Percentiles rank a stretch among this genome's conserved stretches.
Evolutionary conservation across 2,329 filamentous ascomycete genomes (phyloP).

Genomic region (Zopfia rhizophila): DNA sequence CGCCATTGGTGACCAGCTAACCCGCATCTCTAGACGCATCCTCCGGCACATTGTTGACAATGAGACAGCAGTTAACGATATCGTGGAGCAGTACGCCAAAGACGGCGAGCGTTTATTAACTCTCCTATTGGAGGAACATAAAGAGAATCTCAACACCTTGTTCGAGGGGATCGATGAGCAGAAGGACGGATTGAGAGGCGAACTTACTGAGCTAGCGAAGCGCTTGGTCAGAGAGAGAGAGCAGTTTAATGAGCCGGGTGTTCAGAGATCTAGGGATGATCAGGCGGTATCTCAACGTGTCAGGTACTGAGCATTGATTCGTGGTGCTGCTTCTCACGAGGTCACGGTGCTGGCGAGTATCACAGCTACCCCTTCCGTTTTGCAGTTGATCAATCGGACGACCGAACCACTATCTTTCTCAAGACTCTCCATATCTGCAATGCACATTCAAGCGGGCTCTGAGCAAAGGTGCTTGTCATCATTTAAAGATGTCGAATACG

Average conservation of each 20-base stretch:
- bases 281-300: too few relatives aligned
- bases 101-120: constrained; percentile 58
- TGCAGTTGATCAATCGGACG: too few relatives aligned
- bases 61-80: constrained; percentile 56
- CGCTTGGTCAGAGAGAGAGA: constrained; percentile 20
- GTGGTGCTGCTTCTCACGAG: too few relatives aligned
- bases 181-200: constrained; percentile 31
- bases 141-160: constrained; percentile 45
- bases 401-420: too few relatives aligned
- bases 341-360: too few relatives aligned
- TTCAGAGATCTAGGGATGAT: too few relatives aligned
- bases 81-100: constrained; percentile 56
- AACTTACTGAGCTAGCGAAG: constrained; percentile 17
- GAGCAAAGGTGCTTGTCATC: too few relatives aligned
- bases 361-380: too few relatives aligned
- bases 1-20: constrained; percentile 50
- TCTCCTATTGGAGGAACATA: constrained; percentile 54
- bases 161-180: constrained; percentile 34
- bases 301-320: too few relatives aligned
- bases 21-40: constrained; percentile 55
- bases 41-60: constrained; percentile 58
- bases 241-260: constrained; percentile 6
- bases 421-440: too few relatives aligned
- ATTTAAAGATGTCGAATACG: too few relatives aligned
- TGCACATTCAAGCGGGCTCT: too few relatives aligned